phyloP scores from a whole-genome alignment of 208 protist genomes.

The Trypanosoma avium region DNA sequence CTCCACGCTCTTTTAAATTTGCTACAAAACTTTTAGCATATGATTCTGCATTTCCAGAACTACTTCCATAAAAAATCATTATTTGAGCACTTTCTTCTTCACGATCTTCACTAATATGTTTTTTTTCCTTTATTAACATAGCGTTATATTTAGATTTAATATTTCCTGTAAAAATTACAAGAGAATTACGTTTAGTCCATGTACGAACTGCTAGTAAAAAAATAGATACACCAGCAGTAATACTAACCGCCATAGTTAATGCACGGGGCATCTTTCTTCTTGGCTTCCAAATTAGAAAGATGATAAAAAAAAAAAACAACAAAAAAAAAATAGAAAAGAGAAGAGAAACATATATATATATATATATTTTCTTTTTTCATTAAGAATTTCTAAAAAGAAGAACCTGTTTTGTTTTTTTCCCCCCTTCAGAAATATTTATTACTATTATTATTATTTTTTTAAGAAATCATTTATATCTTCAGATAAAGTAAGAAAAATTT shows the following conservation, averaged over 20 bases:
- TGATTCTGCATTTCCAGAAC: slow-evolving; percentile 66
- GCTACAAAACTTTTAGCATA: slow-evolving; percentile 59
- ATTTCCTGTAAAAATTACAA: background rate
- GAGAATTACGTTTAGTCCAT: slow-evolving; percentile 3
- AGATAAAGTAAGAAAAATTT: too few species aligned
- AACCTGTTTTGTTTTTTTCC: background rate
- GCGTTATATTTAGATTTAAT: slow-evolving; percentile 24
- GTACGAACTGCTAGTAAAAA: slow-evolving; percentile 1
- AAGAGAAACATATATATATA: background rate
- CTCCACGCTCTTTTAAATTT: slow-evolving; percentile 51
- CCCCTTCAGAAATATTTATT: too few species aligned
- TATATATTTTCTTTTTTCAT: background rate
- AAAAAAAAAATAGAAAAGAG: slow-evolving; percentile 1
- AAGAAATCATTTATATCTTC: too few species aligned
- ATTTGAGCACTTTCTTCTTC: slow-evolving; percentile 27
- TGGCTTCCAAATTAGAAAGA: slow-evolving; percentile 27
- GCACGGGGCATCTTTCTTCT: slow-evolving; percentile 13
- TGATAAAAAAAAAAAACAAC: background rate
- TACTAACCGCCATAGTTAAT: slow-evolving; percentile 1
- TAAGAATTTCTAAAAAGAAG: background rate
- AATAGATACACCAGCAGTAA: slow-evolving; percentile 11
- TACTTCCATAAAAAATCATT: slow-evolving; percentile 69
- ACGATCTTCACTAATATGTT: background rate
- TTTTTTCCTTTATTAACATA: slow-evolving; percentile 6
- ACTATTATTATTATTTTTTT: too few species aligned